These are phyloP conservation scores for Terana coerulea DNA, from an alignment of 768 basidiomycete genomes.

Conservation along the genomic window DNA sequence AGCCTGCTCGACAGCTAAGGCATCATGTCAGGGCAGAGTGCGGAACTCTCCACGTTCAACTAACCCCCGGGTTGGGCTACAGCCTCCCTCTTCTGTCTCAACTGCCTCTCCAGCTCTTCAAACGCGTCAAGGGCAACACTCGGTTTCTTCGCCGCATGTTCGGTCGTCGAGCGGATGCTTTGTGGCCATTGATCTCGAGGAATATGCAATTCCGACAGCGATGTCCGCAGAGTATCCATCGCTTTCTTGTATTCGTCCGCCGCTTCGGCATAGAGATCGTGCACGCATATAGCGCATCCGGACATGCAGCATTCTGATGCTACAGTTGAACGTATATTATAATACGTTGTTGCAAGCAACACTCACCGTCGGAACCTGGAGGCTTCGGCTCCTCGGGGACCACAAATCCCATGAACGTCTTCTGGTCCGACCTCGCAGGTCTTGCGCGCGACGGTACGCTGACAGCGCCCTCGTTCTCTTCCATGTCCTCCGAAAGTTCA, in stretches of 20 bases:
- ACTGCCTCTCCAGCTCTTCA: constrained; percentile 61
- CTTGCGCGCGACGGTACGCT: not conserved
- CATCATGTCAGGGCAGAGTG: not conserved
- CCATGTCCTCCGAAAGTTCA: constrained; percentile 20
- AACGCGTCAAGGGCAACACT: constrained; percentile 58
- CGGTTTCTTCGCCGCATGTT: constrained; percentile 16
- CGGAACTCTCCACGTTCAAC: not conserved
- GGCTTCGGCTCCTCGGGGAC: constrained; percentile 60
- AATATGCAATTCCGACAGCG: constrained; percentile 45
- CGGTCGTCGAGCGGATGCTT: constrained; percentile 32
- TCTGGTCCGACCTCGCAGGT: constrained; percentile 13
- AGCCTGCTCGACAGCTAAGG: not conserved
- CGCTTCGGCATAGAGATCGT: constrained; percentile 81
- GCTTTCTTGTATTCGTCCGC: constrained; percentile 58
- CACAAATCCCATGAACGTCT: constrained; percentile 47
- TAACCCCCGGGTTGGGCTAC: constrained; percentile 9
- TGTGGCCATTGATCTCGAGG: constrained; percentile 66
- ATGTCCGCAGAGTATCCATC: constrained; percentile 43
- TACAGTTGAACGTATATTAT: not conserved
- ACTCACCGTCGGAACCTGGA: constrained; percentile 65
- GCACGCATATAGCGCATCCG: constrained; percentile 88
- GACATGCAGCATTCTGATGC: constrained; percentile 92
- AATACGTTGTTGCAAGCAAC: not conserved
- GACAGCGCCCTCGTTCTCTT: constrained; percentile 4
- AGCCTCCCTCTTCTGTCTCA: constrained; percentile 43